Conservation (phyloP, 2,329 filamentous ascomycete species). For the Aspergillus aculeatinus region DNA sequence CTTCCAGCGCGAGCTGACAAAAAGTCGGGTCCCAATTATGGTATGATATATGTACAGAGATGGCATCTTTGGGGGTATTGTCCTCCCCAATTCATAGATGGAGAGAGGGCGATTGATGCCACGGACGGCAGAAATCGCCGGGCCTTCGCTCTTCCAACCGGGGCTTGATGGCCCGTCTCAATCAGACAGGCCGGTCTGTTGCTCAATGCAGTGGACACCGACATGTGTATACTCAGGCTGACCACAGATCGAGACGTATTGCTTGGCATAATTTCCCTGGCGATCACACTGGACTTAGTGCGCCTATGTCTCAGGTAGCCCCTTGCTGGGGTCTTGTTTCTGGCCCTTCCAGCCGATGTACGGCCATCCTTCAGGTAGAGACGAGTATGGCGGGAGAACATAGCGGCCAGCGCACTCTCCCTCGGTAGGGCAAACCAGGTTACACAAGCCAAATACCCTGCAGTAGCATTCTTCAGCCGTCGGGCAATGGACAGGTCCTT, state of each 20-base stretch:
- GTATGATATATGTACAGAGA: background rate
- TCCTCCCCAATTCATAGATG: background rate
- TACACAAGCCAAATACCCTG: slow-evolving; percentile 63
- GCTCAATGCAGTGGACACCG: background rate
- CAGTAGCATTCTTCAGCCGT: slow-evolving; percentile 64
- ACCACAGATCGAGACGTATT: background rate
- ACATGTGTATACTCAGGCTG: background rate
- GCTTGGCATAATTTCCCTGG: background rate
- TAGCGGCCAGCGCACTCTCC: slow-evolving; percentile 58
- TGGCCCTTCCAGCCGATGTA: slow-evolving; percentile 52
- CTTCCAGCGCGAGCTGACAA: background rate
- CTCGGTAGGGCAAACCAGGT: slow-evolving; percentile 42
- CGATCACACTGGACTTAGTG: background rate
- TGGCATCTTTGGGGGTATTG: background rate
- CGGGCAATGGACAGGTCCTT: slow-evolving; percentile 60
- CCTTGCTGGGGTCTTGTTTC: slow-evolving; percentile 33
- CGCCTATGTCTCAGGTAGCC: slow-evolving; percentile 31
- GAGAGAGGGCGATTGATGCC: background rate
- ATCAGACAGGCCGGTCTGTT: too few relatives aligned
- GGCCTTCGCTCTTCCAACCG: background rate
- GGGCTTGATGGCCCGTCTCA: too few relatives aligned
- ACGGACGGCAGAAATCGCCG: background rate
- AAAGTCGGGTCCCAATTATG: background rate
- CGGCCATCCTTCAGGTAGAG: slow-evolving; percentile 63
- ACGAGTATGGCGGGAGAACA: slow-evolving; percentile 57